Base-by-base conservation (phyloP, 2,329 filamentous ascomycete species). In the Rasamsonia emersonii region DNA sequence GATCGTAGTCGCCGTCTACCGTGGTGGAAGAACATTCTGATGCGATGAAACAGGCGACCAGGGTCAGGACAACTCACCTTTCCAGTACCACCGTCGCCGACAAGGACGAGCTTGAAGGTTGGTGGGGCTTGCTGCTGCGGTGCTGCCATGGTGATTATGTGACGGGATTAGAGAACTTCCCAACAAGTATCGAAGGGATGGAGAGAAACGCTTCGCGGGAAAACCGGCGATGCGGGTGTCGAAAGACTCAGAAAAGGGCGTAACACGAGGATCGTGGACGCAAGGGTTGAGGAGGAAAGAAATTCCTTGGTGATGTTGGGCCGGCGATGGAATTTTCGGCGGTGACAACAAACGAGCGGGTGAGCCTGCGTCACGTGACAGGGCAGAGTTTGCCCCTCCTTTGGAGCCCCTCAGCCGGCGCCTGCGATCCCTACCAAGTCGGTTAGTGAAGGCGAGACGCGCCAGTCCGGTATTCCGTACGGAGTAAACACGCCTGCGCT, bases 71-170 rank as follows among this genome's bases (percentile, higher is more conserved):
- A 39, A 59, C 79, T 68, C 68, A 93, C 91, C 88, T 98, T 98
- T 72, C 91, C 91, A 58, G 91, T 98, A 77, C 91, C 91, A 69
- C 91, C 91, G 64, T 98, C 91, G 65, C 91, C 91, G 59, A 98
- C 91, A 70, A 98, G 86, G 65, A 98, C 91, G 58, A 98, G 85
- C 85, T 98, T 98, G 82, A 98, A 98, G 65, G 86, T 94, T 49
- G 89, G 86, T 49, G 70, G 56, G 42, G 48, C 47, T 45, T 62
- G 55, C 35, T 49, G 30, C 43, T 62, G 62, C 51, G 56, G 54
- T 49, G 69, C 63, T 67, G 82, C 76, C 84, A 91, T 93, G 44
- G 45, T 50, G 39, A 36, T 43, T 43, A 35, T 35, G 43, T 44
- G 45, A 49, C 44, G 44, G 44, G 38, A 38, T 31, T 36, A 33